Conservation (phyloP, 2,329 filamentous ascomycete species). For the Cladosporium sp. region DNA sequence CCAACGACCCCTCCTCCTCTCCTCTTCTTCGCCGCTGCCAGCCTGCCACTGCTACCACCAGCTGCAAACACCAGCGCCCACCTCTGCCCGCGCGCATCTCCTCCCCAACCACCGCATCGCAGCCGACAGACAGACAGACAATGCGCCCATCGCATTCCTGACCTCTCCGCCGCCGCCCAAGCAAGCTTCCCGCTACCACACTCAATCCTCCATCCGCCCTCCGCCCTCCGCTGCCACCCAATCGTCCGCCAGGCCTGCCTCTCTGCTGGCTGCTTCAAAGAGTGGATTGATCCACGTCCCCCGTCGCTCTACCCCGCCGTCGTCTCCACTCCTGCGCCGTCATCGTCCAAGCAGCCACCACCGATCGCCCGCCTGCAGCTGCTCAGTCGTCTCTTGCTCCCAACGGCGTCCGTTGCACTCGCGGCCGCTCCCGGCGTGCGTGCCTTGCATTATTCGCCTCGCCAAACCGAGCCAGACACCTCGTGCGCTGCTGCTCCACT, state of each 20-base stretch:
- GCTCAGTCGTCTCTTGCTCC: background rate
- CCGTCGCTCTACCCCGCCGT: slow-evolving; percentile 18
- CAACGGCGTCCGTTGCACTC: slow-evolving; percentile 9
- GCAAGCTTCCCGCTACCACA: slow-evolving; percentile 10
- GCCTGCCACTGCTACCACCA: background rate
- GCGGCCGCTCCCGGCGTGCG: slow-evolving; percentile 16
- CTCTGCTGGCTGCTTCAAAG: background rate
- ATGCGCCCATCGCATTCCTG: slow-evolving; percentile 7
- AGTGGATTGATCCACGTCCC: slow-evolving; percentile 2
- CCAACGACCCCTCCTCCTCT: background rate
- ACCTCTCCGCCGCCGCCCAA: background rate
- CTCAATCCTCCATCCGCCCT: background rate
- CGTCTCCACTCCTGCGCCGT: slow-evolving; percentile 13
- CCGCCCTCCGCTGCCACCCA: background rate
- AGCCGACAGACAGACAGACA: background rate
- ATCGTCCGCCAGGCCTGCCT: slow-evolving; percentile 1
- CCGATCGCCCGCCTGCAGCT: slow-evolving; percentile 12
- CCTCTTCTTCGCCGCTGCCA: background rate
- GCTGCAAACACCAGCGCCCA: background rate
- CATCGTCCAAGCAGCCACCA: slow-evolving; percentile 12
- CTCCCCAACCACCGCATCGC: background rate
- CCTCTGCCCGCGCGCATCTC: background rate
- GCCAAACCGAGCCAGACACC: slow-evolving; percentile 7
- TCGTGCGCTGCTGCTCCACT: slow-evolving; percentile 9
- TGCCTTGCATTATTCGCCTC: slow-evolving; percentile 20